Conservation (phyloP, 805 yeast genomes). For the Blastobotrys parvus region DNA sequence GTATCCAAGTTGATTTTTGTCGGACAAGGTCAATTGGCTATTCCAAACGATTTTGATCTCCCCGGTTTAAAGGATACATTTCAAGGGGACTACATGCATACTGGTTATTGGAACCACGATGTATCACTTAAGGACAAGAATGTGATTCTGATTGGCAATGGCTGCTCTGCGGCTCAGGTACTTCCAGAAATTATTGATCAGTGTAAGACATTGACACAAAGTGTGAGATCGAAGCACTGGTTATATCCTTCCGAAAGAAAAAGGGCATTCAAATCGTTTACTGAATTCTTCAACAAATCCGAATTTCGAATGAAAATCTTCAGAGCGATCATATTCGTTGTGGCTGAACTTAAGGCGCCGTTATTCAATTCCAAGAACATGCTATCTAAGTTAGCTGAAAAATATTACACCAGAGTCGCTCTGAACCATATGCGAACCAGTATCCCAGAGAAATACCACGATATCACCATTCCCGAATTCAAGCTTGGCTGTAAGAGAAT, state of each 20-base stretch:
- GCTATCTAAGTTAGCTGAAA: conserved; percentile 5
- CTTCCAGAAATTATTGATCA: conserved; percentile 8
- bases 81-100: conserved; percentile 12
- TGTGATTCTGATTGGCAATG: conserved; percentile 10
- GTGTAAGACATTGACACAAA: conserved; percentile 9
- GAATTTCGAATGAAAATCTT: conserved; percentile 4
- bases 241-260: conserved; percentile 1
- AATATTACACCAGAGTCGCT: conserved; percentile 5
- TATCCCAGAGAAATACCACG: conserved; percentile 13
- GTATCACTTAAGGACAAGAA: conserved; percentile 9
- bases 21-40: conserved; percentile 12
- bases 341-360: conserved; percentile 9
- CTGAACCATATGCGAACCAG: conserved; percentile 5
- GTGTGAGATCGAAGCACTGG: conserved; percentile 15
- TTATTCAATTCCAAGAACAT: conserved; percentile 9
- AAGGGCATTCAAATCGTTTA: neutral
- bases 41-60: conserved; percentile 9
- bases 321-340: conserved; percentile 9
- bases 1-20: conserved; percentile 8
- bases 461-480: conserved; percentile 5
- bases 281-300: conserved; percentile 1
- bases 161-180: conserved; percentile 13
- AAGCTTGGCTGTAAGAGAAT: conserved; percentile 13
- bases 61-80: conserved; percentile 12
- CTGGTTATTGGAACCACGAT: conserved; percentile 15